These are phyloP conservation scores for Arthrobotrys entomopaga DNA, from an alignment of 2,329 filamentous ascomycete species.

Conservation along the genomic window DNA sequence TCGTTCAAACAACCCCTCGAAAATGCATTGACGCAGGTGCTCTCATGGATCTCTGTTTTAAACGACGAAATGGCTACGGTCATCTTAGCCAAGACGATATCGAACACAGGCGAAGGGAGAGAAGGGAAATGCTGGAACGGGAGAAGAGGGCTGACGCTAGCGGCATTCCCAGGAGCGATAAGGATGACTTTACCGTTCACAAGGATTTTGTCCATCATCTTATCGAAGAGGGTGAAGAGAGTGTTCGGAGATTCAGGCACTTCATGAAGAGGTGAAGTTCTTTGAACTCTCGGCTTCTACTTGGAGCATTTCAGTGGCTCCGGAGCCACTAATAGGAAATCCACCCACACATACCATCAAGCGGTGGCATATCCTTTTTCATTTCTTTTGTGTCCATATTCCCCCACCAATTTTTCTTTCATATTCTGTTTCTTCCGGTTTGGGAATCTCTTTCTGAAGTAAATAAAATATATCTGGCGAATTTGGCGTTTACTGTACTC, in stretches of 20 bases:
- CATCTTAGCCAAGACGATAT: constrained; percentile 84
- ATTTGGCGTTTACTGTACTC: constrained; percentile 42
- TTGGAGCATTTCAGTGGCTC: too few species aligned
- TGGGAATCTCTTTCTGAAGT: constrained; percentile 31
- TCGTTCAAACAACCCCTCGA: constrained; percentile 87
- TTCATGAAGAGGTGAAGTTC: constrained; percentile 37
- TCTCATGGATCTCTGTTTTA: constrained; percentile 84
- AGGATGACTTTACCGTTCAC: constrained; percentile 57
- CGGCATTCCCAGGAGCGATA: constrained; percentile 52
- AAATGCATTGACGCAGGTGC: constrained; percentile 82
- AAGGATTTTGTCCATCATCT: constrained; percentile 57
- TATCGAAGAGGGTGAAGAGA: constrained; percentile 52
- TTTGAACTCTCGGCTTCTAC: not conserved
- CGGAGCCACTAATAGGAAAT: too few species aligned
- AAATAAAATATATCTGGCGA: constrained; percentile 45
- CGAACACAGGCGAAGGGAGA: constrained; percentile 77
- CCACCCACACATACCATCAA: not conserved
- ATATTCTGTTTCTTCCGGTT: constrained; percentile 32
- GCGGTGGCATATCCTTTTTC: constrained; percentile 5
- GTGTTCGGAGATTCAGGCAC: constrained; percentile 49
- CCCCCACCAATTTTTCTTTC: constrained; percentile 43
- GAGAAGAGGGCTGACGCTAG: constrained; percentile 54
- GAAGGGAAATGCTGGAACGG: constrained; percentile 65
- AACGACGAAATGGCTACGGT: constrained; percentile 80
- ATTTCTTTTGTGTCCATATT: constrained; percentile 45